Percentiles rank a stretch among this genome's conserved stretches.
Conservation (phyloP, 2,329 filamentous ascomycete genomes). For the Fusarium vanettenii region DNA sequence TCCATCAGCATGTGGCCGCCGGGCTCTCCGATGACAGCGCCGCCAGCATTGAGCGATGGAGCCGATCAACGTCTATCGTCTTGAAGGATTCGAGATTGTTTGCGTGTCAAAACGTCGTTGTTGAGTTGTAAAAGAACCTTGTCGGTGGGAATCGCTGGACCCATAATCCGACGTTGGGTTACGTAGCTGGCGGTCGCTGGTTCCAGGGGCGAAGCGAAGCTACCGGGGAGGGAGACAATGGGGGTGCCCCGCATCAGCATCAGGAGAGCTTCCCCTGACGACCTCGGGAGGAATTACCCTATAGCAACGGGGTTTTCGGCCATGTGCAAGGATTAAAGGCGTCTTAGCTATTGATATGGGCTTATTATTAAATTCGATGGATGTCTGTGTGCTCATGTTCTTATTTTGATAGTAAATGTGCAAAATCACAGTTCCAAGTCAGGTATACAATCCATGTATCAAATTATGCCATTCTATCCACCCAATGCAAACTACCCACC, state of each 20-base stretch:
- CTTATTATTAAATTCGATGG: background rate
- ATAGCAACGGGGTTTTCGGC: background rate
- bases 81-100: background rate
- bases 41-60: conserved; percentile 24
- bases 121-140: conserved; percentile 17
- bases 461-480: background rate
- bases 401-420: background rate
- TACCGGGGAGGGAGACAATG: background rate
- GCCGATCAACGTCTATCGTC: background rate
- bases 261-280: conserved; percentile 8
- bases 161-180: conserved; percentile 9
- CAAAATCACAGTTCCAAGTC: background rate
- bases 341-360: too few species aligned
- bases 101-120: background rate
- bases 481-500: background rate
- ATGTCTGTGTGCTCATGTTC: background rate
- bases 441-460: background rate
- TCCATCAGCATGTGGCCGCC: conserved; percentile 36
- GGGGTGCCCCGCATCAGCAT: conserved; percentile 32
- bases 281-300: conserved; percentile 29
- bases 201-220: background rate
- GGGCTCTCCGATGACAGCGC: conserved; percentile 21
- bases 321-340: conserved; percentile 3
- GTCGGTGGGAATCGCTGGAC: background rate
- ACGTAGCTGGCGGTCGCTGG: conserved; percentile 26